Evolutionary conservation across 1,284 basidiomycete genomes (phyloP).

Genomic region (Leccinum fallax): DNA sequence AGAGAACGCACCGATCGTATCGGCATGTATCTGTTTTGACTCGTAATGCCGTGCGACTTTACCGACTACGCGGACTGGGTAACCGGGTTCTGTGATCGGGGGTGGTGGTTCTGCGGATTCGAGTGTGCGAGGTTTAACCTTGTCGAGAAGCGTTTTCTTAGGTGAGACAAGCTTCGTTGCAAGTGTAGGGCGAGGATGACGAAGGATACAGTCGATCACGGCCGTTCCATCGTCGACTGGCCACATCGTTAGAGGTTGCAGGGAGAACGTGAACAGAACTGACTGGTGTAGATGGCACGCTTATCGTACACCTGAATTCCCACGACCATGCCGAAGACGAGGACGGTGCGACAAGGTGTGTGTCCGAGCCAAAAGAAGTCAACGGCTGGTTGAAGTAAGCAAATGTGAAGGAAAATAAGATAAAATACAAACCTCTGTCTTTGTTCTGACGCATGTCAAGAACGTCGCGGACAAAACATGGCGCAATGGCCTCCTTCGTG

Average conservation of each 20-base stretch:
- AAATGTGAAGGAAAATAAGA: background rate
- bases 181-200: constrained; percentile 28
- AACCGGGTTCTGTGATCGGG: constrained; percentile 51
- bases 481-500: constrained; percentile 55
- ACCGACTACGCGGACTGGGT: constrained; percentile 51
- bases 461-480: constrained; percentile 65
- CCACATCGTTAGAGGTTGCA: constrained; percentile 2
- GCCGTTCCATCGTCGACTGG: constrained; percentile 74
- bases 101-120: constrained; percentile 29
- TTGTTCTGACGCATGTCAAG: constrained; percentile 51
- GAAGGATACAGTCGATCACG: constrained; percentile 63
- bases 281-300: constrained; percentile 59
- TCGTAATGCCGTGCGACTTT: constrained; percentile 46
- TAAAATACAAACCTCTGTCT: constrained; percentile 37
- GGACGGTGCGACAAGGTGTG: constrained; percentile 67
- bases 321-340: constrained; percentile 63
- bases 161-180: constrained; percentile 10
- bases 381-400: constrained; percentile 30
- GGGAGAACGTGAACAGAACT: constrained; percentile 18
- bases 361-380: constrained; percentile 73
- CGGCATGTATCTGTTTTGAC: constrained; percentile 49
- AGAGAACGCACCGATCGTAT: constrained; percentile 43
- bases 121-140: background rate
- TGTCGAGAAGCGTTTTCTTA: constrained; percentile 22
- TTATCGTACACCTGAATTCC: constrained; percentile 62